Percentiles rank a stretch among this genome's conserved stretches.
phyloP scores from a whole-genome alignment of 768 basidiomycete species.

The Podaxis pistillaris region DNA sequence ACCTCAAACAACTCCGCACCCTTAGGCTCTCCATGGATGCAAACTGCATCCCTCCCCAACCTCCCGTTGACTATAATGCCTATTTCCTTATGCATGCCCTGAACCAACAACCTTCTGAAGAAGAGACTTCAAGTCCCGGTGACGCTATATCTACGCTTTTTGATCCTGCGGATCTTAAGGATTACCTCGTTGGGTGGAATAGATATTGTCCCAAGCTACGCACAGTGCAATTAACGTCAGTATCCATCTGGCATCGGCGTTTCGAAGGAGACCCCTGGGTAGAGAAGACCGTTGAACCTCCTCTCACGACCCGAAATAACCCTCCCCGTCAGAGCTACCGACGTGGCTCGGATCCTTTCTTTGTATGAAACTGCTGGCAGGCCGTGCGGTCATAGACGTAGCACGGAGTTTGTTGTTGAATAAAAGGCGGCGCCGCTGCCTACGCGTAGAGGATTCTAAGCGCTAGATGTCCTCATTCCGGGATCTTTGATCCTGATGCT shows the following conservation, averaged over 20 bases:
- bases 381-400: neutral
- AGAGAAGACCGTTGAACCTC: constrained; percentile 9
- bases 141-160: constrained; percentile 8
- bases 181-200: constrained; percentile 33
- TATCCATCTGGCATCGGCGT: constrained; percentile 23
- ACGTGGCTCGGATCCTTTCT: constrained; percentile 10
- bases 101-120: constrained; percentile 8
- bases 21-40: constrained; percentile 22
- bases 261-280: constrained; percentile 29
- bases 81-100: constrained; percentile 12
- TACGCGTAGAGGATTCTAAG: neutral
- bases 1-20: constrained; percentile 23
- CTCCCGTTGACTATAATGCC: constrained; percentile 11
- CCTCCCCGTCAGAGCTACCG: constrained; percentile 5
- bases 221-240: constrained; percentile 25
- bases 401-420: neutral
- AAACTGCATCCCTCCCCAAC: constrained; percentile 14
- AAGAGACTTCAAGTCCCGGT: constrained; percentile 2
- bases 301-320: neutral
- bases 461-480: neutral
- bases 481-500: neutral
- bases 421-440: neutral
- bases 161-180: constrained; percentile 18
- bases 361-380: neutral
- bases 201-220: constrained; percentile 28